Base-by-base conservation (phyloP, 371 early-diverging fungal genomes). In the Hamiltosporidium tvaerminnensis region DNA sequence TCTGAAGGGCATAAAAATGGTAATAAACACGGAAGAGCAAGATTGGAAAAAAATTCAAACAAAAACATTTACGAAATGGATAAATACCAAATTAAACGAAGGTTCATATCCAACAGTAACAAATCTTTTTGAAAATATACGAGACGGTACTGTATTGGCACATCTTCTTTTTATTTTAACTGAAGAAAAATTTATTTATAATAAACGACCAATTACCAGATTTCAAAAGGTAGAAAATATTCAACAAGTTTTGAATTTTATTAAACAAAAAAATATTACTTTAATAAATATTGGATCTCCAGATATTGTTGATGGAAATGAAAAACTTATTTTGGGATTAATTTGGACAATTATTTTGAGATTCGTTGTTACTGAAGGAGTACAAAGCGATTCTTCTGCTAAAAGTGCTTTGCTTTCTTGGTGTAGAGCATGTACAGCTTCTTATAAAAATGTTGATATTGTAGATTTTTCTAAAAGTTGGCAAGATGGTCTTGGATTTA, bases 271-370 rank as follows among this genome's bases (percentile, higher is more conserved):
- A 53, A 87, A 86, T 49, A 84, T 94, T 34, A 75, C 78, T 30
- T 76, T 95, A 49, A 88, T 92, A 41, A 95, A 95, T 78, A 93
- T 88, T 62, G 87, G 87, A 48, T 81, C 83, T 36, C 85, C 83
- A 57, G 97, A 96, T 82, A 90, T 96, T 64, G 89, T 90, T 30
- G 92, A 92, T 72, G 81, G 82, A 12, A 93, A 93, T 78, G 70
- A 81, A 34, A 96, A 95, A 80, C 81, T 96, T 63, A 86, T 90
- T 39, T 81, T 96, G 34, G 97, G 95, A 4, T 82, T 96, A 82
- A 84, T 94, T 53, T 96, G 95, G 95, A 89, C 86, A 7, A 84
- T 96, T 67, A 95, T 96, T 81, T 81, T 91, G 60, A 81, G 90
- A 67, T 91, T 92, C 71, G 84, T 89, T 7, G 89, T 96, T 72